Base-by-base conservation (phyloP, 2,329 filamentous ascomycete species). In the Aspergillus sp. region DNA sequence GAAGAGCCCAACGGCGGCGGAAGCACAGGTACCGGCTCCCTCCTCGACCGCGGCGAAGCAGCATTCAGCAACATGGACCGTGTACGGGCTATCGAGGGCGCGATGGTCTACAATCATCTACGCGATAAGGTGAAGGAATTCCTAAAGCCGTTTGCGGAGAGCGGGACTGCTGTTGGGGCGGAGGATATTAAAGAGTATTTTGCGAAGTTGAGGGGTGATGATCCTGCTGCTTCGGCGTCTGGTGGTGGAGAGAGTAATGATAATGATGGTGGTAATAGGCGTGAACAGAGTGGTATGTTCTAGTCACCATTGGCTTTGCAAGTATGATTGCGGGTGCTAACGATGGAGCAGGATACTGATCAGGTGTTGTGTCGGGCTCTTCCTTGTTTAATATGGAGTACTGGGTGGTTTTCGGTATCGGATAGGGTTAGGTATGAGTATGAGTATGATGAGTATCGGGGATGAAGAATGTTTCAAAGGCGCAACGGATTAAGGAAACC, bases 111-210 rank as follows among this genome's bases (percentile, higher is more conserved):
- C 70, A 96, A 97, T 61, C 86, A 95, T 60, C 79, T 98, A 51
- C 93, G 94, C 63, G 90, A 97, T 62, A 90, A 91, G 64, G 82
- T 98, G n/a, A 95, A 91, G 74, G 84, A 85, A 0, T 97, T 98
- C 66, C 82, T 98, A 60, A 83, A 90, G 69, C 86, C 94, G 39
- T 98, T 95, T 65, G 93, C 93, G 0, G 89, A 96, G 64, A 94
- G 85, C 53, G 91, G 91, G 1, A 75, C 87, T 67, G 84, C 88
- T 0, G 90, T 98, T 19, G 85, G 89, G 1, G 91, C 91, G 1
- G 93, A 98, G 63, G 90, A 97, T 69, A 93, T 98, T 69, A 98
- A 96, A 69, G 82, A 82, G 2, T 95, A 96, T 66, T 98, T 98
- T 77, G 91, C 91, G 45, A 91, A 93, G 72, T 71, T 98, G 57